A percentile compares a stretch with the other conserved stretches of the same genome.
Conservation (phyloP, 331 rosid species). For the Quercus phellos region DNA sequence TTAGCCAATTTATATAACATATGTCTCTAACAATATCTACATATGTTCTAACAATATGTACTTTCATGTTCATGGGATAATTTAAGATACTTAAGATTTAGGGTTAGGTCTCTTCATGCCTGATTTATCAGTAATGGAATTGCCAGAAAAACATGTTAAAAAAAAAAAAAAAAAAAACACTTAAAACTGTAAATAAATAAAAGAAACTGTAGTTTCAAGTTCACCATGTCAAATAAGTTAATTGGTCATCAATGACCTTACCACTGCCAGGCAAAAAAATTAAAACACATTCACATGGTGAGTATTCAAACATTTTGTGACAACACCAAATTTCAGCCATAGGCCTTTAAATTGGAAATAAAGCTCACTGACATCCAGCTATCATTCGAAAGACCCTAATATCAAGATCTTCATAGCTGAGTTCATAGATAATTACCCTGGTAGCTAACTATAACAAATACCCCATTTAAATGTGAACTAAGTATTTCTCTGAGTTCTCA, state of each 20-base stretch:
- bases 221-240: background rate
- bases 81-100: background rate
- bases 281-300: background rate
- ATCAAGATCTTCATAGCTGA: background rate
- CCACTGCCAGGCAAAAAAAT: background rate
- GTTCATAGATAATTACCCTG: background rate
- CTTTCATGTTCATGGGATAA: background rate
- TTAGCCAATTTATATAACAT: too few relatives aligned
- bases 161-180: background rate
- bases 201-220: background rate
- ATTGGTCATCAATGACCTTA: constrained; percentile 5
- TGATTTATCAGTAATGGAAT: background rate
- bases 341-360: background rate
- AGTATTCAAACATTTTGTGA: background rate
- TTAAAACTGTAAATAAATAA: background rate
- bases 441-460: background rate
- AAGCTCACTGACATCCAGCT: constrained; percentile 1
- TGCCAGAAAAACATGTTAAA: background rate
- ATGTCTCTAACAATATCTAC: too few relatives aligned
- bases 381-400: background rate
- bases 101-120: background rate
- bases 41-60: too few relatives aligned
- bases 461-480: background rate
- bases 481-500: background rate
- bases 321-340: too few relatives aligned